Percentiles rank a stretch among this genome's conserved stretches.
Evolutionary conservation across 768 basidiomycete genomes (phyloP).

Genomic region (Hydnum rufescens): DNA sequence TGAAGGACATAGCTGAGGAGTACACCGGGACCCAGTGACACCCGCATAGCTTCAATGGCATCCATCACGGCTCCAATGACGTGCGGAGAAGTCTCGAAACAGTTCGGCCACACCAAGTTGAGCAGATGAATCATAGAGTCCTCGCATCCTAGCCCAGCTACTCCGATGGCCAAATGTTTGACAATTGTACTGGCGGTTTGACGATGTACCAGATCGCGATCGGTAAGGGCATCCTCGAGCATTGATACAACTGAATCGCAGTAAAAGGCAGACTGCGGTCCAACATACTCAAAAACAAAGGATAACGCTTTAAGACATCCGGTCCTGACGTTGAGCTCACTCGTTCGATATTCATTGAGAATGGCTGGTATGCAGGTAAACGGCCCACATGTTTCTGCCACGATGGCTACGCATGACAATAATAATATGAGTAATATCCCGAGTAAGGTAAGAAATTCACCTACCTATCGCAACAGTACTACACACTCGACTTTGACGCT

Average conservation of each 20-base stretch:
- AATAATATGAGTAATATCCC: neutral
- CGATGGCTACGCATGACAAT: conserved; percentile 29
- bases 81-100: conserved; percentile 95
- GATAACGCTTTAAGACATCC: conserved; percentile 97
- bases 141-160: conserved; percentile 92
- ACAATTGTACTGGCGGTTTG: conserved; percentile 98
- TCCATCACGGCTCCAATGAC: conserved; percentile 98
- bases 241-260: conserved; percentile 94
- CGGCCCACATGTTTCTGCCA: conserved; percentile 84
- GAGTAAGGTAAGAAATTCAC: conserved; percentile 6
- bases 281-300: conserved; percentile 98
- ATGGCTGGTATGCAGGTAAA: conserved; percentile 99
- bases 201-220: conserved; percentile 93
- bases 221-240: conserved; percentile 94
- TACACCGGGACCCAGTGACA: conserved; percentile 85
- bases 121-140: conserved; percentile 95
- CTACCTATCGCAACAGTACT: conserved; percentile 86
- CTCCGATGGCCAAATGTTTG: conserved; percentile 91
- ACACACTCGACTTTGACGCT: conserved; percentile 96
- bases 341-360: conserved; percentile 94
- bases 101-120: conserved; percentile 98
- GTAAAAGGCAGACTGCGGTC: conserved; percentile 90
- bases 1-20: conserved; percentile 83
- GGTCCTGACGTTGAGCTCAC: conserved; percentile 94
- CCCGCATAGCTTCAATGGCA: conserved; percentile 91